Evolutionary conservation across 371 early-diverging fungal genomes (phyloP), one percentile per base, ranked within the genome.

Genomic region (Umbelopsis sp.): DNA sequence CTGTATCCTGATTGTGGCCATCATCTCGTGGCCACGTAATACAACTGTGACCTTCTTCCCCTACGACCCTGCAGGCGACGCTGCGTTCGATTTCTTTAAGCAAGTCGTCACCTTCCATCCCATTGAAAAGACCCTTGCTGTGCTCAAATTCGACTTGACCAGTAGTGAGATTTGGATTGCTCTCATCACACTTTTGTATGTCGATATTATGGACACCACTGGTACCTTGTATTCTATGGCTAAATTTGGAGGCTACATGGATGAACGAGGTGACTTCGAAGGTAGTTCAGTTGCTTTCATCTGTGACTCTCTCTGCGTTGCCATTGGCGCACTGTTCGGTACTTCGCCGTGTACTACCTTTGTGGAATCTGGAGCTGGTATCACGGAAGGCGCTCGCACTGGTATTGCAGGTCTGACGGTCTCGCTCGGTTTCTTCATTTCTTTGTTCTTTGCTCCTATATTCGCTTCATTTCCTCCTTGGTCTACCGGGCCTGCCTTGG

Each of bases 391-490:
- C 50, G 94, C 91, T n/a, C 82, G 84, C 14, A 94, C 93, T 2
- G 93, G 93, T 35, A 81, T 94, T 57, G 88, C 93, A 24, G 89
- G 91, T 25, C 78, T 94, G 11, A 71, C 84, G 0, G 78, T 86
- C 11, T 86, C 84, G 4, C 70, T 93, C 70, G 80, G 88, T 68
- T 92, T 94, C 83, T 88, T 92, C 70, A 80, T 93, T 44, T 86
- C 88, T 24, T 78, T 93, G 51, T 92, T 94, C 81, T 91, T 93
- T 68, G 87, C 93, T 2, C 94, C 94, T 14, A 91, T 93, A 68
- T 92, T 92, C 77, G 94, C 93, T 8, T 86, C 89, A 52, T 90
- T 93, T 80, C 94, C 93, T 38, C 91, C 92, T 1, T 92, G 93
- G 92, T 91, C 92, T 3, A 92, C 93, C 0, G 92, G 93, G 5